These are phyloP conservation scores for Claviceps paspali DNA, from an alignment of 2,329 filamentous ascomycete species.

Conservation along the genomic window DNA sequence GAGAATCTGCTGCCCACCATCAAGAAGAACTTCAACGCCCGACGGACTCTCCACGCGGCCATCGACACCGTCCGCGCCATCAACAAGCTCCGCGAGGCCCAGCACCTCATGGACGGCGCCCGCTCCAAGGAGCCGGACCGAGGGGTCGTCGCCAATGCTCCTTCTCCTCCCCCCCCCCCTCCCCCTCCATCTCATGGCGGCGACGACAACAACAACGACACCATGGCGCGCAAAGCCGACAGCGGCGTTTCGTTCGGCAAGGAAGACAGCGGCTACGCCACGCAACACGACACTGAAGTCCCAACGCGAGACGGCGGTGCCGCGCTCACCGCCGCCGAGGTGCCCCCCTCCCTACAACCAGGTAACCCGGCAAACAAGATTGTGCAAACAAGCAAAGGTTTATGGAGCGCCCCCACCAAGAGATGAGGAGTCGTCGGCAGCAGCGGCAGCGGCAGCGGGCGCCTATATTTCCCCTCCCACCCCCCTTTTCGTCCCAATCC, in stretches of 20 bases:
- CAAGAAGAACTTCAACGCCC: conserved; percentile 62
- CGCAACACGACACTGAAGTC: conserved; percentile 24
- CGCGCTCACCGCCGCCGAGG: conserved; percentile 14
- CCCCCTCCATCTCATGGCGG: too few species aligned
- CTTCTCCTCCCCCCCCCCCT: too few species aligned
- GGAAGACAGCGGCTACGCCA: conserved; percentile 35
- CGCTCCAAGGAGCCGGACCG: conserved; percentile 33
- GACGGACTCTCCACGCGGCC: conserved; percentile 51
- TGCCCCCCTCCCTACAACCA: conserved; percentile 38
- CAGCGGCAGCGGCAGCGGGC: too few species aligned
- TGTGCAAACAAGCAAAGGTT: conserved; percentile 47
- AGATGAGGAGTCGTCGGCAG: conserved; percentile 10
- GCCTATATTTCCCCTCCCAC: too few species aligned
- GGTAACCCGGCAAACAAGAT: conserved; percentile 40
- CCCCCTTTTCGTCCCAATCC: too few species aligned
- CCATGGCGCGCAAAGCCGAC: conserved; percentile 24
- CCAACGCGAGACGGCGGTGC: conserved; percentile 25
- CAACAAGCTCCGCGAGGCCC: conserved; percentile 53
- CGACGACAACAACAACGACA: conserved; percentile 5
- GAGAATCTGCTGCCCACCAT: conserved; percentile 52
- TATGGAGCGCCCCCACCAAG: conserved; percentile 34
- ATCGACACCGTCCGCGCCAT: conserved; percentile 58
- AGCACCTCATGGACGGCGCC: conserved; percentile 42
- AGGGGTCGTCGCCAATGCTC: conserved; percentile 13
- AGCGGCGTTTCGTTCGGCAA: conserved; percentile 26